phyloP scores from a whole-genome alignment of 2,329 filamentous ascomycete genomes.

The Pestalotiopsis sp. region DNA sequence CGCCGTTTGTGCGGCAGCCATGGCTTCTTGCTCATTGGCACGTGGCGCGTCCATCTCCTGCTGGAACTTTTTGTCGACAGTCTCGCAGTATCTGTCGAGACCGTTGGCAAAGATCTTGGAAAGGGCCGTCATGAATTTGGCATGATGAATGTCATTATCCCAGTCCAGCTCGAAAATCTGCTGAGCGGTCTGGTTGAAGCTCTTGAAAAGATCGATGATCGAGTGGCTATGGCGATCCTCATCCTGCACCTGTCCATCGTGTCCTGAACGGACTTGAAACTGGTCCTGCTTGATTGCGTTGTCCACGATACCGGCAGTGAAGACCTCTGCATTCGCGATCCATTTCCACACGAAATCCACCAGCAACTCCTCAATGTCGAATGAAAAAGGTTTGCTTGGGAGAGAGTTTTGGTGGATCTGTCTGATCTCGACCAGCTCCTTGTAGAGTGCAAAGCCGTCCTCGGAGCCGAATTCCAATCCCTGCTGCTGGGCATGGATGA shows the following conservation, averaged over 20 bases:
- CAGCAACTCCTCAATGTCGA: slow-evolving; percentile 82
- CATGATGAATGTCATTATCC: slow-evolving; percentile 91
- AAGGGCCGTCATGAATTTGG: slow-evolving; percentile 94
- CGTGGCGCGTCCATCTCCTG: slow-evolving; percentile 93
- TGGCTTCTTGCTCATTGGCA: slow-evolving; percentile 72
- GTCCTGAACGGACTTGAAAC: slow-evolving; percentile 73
- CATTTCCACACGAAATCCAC: slow-evolving; percentile 96
- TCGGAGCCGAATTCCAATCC: slow-evolving; percentile 79
- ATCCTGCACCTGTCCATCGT: slow-evolving; percentile 65
- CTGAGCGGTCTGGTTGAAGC: slow-evolving; percentile 90
- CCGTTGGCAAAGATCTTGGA: slow-evolving; percentile 82
- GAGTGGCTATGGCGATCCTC: slow-evolving; percentile 90
- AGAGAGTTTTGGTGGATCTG: slow-evolving; percentile 76
- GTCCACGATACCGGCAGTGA: slow-evolving; percentile 81
- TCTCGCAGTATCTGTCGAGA: slow-evolving; percentile 86
- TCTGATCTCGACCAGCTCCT: slow-evolving; percentile 81
- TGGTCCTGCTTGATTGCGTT: slow-evolving; percentile 87
- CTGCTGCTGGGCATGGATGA: slow-evolving; percentile 68
- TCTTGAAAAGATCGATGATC: slow-evolving; percentile 87
- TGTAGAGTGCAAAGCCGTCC: slow-evolving; percentile 93
- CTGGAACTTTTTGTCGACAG: slow-evolving; percentile 80
- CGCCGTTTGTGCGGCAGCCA: slow-evolving; percentile 72
- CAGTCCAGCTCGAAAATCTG: slow-evolving; percentile 85
- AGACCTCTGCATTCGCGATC: slow-evolving; percentile 79
- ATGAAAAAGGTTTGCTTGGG: slow-evolving; percentile 74